Conservation (phyloP, 257 asterid species). For the Solanum neorickii region DNA sequence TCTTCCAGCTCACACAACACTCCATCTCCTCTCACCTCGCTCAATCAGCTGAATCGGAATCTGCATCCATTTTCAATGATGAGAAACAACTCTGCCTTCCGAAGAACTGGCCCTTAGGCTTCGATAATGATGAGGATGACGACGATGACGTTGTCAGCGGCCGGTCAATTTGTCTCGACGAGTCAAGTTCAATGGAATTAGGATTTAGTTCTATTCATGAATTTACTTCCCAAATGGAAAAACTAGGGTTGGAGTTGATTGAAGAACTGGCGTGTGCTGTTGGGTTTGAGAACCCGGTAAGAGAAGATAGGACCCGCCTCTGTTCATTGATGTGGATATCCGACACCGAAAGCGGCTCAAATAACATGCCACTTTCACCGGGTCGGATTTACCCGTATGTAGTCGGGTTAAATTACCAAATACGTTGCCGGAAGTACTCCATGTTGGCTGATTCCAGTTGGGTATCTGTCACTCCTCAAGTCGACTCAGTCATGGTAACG, state of each 20-base stretch:
- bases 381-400: slow-evolving; percentile 63
- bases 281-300: slow-evolving; percentile 45
- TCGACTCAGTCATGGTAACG: slow-evolving; percentile 47
- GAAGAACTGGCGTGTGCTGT: slow-evolving; percentile 33
- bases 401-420: slow-evolving; percentile 45
- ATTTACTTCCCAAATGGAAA: slow-evolving; percentile 41
- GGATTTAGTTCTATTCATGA: slow-evolving; percentile 27
- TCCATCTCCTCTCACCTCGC: slow-evolving; percentile 34
- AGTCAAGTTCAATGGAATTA: slow-evolving; percentile 14
- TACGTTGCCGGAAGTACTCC: slow-evolving; percentile 19
- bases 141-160: slow-evolving; percentile 14
- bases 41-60: slow-evolving; percentile 29
- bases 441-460: slow-evolving; percentile 59
- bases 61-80: slow-evolving; percentile 15
- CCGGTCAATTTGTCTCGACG: slow-evolving; percentile 47
- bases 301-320: slow-evolving; percentile 11
- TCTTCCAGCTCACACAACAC: slow-evolving; percentile 60
- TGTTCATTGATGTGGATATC: slow-evolving; percentile 58
- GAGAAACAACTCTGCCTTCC: slow-evolving; percentile 31
- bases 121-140: slow-evolving; percentile 15
- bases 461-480: slow-evolving; percentile 33
- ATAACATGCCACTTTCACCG: slow-evolving; percentile 7
- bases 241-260: slow-evolving; percentile 35
- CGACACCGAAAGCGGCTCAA: slow-evolving; percentile 13
- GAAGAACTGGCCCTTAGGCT: slow-evolving; percentile 65